Evolutionary conservation across 2,329 filamentous ascomycete species (phyloP).

Genomic region (Arthrobotrys entomopaga): DNA sequence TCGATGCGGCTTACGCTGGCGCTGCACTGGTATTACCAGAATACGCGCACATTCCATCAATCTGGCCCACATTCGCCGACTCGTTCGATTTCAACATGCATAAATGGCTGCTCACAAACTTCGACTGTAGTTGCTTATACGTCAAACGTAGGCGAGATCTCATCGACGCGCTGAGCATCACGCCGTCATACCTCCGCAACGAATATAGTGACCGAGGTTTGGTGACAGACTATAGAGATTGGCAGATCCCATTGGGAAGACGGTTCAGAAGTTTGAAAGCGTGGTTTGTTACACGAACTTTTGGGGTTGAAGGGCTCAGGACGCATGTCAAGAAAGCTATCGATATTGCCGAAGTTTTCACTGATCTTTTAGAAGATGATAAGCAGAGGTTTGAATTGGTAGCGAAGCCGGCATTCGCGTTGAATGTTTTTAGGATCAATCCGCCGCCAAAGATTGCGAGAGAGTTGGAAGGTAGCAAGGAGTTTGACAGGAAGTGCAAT

Average conservation of each 20-base stretch:
- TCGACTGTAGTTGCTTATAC: conserved; percentile 84
- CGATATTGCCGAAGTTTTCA: conserved; percentile 75
- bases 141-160: conserved; percentile 79
- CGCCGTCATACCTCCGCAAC: conserved; percentile 84
- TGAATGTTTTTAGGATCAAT: conserved; percentile 78
- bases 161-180: conserved; percentile 80
- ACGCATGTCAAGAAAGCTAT: conserved; percentile 77
- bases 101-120: conserved; percentile 96
- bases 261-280: conserved; percentile 90
- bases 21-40: conserved; percentile 84
- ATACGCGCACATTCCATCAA: conserved; percentile 71
- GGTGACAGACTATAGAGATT: conserved; percentile 95
- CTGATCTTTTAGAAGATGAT: conserved; percentile 69
- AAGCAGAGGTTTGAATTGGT: conserved; percentile 80
- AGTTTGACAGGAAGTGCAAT: conserved; percentile 70
- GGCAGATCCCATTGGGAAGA: conserved; percentile 92
- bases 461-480: conserved; percentile 47
- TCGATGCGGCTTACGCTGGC: conserved; percentile 93
- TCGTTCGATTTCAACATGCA: conserved; percentile 96
- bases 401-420: conserved; percentile 77
- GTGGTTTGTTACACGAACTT: conserved; percentile 90
- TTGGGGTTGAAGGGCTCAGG: conserved; percentile 79
- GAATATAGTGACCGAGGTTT: conserved; percentile 80
- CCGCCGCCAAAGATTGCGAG: conserved; percentile 60
- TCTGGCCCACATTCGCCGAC: conserved; percentile 74